Percentiles rank a stretch among this genome's conserved stretches.
Evolutionary conservation across 148 eudicot genomes (phyloP).

Genomic region (Polygonum maritimum): DNA sequence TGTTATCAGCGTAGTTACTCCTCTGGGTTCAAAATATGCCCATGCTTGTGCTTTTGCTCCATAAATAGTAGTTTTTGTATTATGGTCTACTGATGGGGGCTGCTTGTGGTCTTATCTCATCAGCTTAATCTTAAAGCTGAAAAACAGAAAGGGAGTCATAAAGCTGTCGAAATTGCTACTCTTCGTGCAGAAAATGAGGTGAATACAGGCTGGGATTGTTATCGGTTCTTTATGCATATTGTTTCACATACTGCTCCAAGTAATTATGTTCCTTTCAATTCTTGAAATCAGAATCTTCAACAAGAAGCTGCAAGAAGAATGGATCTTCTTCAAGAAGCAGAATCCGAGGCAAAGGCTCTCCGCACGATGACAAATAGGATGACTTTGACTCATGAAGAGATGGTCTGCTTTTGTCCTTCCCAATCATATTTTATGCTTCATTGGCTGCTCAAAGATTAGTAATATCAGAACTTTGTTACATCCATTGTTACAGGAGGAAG

Average conservation of each 20-base stretch:
- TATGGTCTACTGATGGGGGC: background rate
- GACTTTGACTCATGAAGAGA: slow-evolving; percentile 93
- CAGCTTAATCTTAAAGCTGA: slow-evolving; percentile 90
- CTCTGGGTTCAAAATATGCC: background rate
- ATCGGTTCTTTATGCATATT: background rate
- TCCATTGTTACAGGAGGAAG: slow-evolving; percentile 63
- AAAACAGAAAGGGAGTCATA: slow-evolving; percentile 68
- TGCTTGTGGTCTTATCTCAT: slow-evolving; percentile 12
- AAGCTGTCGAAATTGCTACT: slow-evolving; percentile 55
- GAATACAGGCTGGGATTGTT: background rate
- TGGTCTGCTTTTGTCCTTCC: slow-evolving; percentile 37
- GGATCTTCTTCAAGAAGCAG: slow-evolving; percentile 72
- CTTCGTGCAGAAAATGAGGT: slow-evolving; percentile 82
- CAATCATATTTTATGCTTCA: background rate
- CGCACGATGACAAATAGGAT: slow-evolving; percentile 83
- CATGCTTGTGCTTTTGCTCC: background rate
- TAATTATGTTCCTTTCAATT: background rate
- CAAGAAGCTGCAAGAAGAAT: slow-evolving; percentile 46
- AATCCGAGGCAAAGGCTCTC: slow-evolving; percentile 87
- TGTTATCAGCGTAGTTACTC: slow-evolving; percentile 7
- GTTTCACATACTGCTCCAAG: background rate
- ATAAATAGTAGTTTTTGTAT: background rate
- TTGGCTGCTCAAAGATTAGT: slow-evolving; percentile 6
- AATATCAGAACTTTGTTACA: too few species aligned
- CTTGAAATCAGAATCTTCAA: slow-evolving; percentile 45